Base-by-base conservation (phyloP, 495 filamentous ascomycete species). In the Trichoderma gamsii region DNA sequence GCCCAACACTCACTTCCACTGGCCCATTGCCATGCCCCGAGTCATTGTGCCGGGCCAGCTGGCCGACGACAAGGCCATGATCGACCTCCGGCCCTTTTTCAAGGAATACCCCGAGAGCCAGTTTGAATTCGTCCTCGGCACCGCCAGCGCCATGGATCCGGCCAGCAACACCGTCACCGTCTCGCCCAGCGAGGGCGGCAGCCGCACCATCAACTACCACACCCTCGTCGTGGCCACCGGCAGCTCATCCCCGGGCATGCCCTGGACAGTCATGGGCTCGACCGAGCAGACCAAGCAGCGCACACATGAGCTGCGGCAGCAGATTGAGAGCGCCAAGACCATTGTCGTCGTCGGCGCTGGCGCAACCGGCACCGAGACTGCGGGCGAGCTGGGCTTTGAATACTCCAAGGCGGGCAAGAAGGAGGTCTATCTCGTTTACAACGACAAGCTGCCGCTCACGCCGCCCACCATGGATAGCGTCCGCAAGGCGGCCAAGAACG, bases 291-390 rank as follows among this genome's bases (percentile, higher is more conserved):
- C 82, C n/a, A 73, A 79, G 43, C 63, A 77, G 4, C 56, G 73
- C 6, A 75, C 88, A 63, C 72, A 81, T 63, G 69, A 73, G 3
- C 79, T 83, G 41, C 83, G 83, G 61, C 66, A 80, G 11, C 56
- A 72, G 23, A 82, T 91, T 65, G 70, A 77, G 4, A 69, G 46
- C 1, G 89, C 89, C 25, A 82, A 85, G 64, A 81, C 77, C 25
- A 86, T 93, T 67, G 83, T 89, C 5, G 75, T 91, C 56, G 87
- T 80, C 7, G 91, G 91, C 41, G 90, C 81, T 0, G 91, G 91
- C 0, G 77, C 86, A 4, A 85, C 89, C 3, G 90, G 88, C 13
- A 82, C 92, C 56, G 88, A 90, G 70, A 68, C 86, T 1, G 82
- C 83, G 1, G 88, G 81, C 43, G 89, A 90, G 75, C 72, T 89